Evolutionary conservation across 805 yeast species (phyloP).

Genomic region (Yarrowia divulgata): DNA sequence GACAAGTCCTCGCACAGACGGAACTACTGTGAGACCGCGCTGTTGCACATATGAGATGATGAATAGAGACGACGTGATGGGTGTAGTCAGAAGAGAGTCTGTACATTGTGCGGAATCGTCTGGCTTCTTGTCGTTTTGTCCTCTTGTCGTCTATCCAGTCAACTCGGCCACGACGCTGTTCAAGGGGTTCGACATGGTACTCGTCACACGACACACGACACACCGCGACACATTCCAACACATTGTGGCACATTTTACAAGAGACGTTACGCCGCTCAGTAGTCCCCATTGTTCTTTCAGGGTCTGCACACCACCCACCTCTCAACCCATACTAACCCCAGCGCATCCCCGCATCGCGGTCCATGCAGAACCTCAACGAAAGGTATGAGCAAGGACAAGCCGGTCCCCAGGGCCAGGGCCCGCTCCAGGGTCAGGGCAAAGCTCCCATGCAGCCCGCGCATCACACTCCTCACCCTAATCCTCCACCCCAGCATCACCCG

Average conservation of each 20-base stretch:
- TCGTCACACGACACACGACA: background rate
- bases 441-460: constrained; percentile 6
- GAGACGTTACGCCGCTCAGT: too few relatives aligned
- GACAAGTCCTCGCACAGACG: background rate
- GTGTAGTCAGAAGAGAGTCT: too few relatives aligned
- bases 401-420: constrained; percentile 1
- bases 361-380: constrained; percentile 32
- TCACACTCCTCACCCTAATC: constrained; percentile 5
- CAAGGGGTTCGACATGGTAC: background rate
- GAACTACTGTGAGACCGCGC: too few relatives aligned
- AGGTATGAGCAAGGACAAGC: constrained; percentile 27
- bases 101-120: too few relatives aligned
- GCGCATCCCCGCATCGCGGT: constrained; percentile 34
- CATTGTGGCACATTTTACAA: too few relatives aligned
- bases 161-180: background rate
- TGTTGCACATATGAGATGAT: too few relatives aligned
- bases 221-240: background rate
- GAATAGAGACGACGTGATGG: too few relatives aligned
- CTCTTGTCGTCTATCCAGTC: background rate
- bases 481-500: constrained; percentile 17
- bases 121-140: too few relatives aligned
- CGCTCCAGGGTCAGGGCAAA: constrained; percentile 12
- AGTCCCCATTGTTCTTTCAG: too few relatives aligned
- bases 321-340: constrained; percentile 15
- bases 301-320: too few relatives aligned